A percentile compares a stretch with the other conserved stretches of the same genome.
Conservation (phyloP, 495 filamentous ascomycete species). For the Parachaetomium inaequale region DNA sequence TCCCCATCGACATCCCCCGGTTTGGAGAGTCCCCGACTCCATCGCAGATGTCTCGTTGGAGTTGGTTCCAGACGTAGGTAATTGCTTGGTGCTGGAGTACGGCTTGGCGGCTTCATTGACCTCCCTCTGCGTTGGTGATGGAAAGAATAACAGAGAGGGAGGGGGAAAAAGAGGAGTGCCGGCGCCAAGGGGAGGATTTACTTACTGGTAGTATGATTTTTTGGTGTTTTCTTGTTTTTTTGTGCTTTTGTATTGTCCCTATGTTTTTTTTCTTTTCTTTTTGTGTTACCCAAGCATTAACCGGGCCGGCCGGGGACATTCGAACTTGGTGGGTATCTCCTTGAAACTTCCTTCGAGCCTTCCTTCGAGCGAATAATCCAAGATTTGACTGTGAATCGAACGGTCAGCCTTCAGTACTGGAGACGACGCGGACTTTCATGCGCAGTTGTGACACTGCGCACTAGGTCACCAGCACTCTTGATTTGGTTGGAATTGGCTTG, state of each 20-base stretch:
- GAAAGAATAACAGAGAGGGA: neutral
- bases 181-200: neutral
- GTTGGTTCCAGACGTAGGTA: too few relatives aligned
- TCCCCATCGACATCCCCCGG: too few relatives aligned
- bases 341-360: too few relatives aligned
- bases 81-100: too few relatives aligned
- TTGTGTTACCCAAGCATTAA: too few relatives aligned
- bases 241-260: neutral
- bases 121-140: neutral
- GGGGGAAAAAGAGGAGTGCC: neutral
- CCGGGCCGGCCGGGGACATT: too few relatives aligned
- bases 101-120: too few relatives aligned
- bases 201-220: neutral
- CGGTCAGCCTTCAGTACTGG: neutral
- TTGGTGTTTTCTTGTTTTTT: neutral
- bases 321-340: too few relatives aligned
- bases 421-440: neutral
- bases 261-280: too few relatives aligned
- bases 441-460: neutral
- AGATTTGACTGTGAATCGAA: neutral
- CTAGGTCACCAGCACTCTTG: neutral
- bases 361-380: too few relatives aligned
- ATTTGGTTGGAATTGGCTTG: neutral
- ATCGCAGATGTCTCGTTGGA: too few relatives aligned
- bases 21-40: too few relatives aligned